These are phyloP conservation scores for Hypocrella siamensis DNA, from an alignment of 2,329 filamentous ascomycete genomes.

Conservation along the genomic window DNA sequence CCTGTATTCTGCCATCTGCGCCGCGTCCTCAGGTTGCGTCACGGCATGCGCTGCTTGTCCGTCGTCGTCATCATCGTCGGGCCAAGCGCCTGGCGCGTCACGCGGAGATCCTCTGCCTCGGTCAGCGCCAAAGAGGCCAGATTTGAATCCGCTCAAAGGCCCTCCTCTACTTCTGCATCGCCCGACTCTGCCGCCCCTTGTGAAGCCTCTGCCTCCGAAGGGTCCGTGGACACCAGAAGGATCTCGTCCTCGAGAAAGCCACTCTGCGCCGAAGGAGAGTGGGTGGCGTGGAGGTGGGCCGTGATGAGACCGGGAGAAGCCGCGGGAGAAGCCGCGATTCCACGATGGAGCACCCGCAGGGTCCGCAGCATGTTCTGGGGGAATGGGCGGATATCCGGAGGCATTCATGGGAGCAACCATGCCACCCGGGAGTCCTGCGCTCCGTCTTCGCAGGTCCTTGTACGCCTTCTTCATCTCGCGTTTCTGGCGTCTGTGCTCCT, in stretches of 20 bases:
- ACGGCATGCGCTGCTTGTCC: slow-evolving; percentile 1
- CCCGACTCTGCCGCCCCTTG: slow-evolving; percentile 4
- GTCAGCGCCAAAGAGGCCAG: neutral
- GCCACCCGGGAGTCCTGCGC: too few relatives aligned
- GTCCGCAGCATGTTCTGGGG: too few relatives aligned
- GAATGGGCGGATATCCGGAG: too few relatives aligned
- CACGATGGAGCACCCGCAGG: too few relatives aligned
- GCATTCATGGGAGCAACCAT: too few relatives aligned
- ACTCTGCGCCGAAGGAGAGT: neutral
- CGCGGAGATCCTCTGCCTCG: slow-evolving; percentile 1
- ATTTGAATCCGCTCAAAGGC: slow-evolving; percentile 2
- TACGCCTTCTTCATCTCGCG: slow-evolving; percentile 14
- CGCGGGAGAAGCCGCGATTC: too few relatives aligned
- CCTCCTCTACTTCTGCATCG: slow-evolving; percentile 5
- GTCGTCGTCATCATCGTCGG: slow-evolving; percentile 10
- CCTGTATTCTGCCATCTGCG: slow-evolving; percentile 19
- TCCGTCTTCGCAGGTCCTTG: slow-evolving; percentile 14
- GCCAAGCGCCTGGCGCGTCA: slow-evolving; percentile 18
- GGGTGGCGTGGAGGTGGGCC: neutral
- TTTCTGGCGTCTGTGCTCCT: slow-evolving; percentile 15
- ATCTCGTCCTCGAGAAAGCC: neutral
- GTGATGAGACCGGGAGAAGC: too few relatives aligned
- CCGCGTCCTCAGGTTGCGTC: slow-evolving; percentile 8
- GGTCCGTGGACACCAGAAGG: neutral
- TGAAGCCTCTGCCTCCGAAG: neutral